Percentiles rank a stretch among this genome's conserved stretches.
These are phyloP conservation scores for Parmelia sp. DNA, from an alignment of 495 filamentous ascomycete species.

Conservation along the genomic window DNA sequence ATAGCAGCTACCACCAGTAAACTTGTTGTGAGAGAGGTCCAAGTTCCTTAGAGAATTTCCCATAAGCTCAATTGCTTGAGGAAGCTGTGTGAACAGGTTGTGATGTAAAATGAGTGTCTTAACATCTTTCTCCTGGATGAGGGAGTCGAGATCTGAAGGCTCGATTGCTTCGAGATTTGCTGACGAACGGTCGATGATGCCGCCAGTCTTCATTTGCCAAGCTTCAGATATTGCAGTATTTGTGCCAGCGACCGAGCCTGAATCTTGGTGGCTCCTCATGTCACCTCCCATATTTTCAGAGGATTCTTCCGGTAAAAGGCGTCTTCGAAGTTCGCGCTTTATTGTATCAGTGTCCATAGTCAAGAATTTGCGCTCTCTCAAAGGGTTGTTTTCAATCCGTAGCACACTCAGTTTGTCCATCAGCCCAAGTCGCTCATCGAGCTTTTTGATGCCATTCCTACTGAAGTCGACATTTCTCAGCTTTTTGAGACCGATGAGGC, in stretches of 20 bases:
- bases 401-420: slow-evolving; percentile 74
- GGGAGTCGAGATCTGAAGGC: slow-evolving; percentile 39
- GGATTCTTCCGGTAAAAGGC: slow-evolving; percentile 53
- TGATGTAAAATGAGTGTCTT: slow-evolving; percentile 62
- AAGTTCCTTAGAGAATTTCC: slow-evolving; percentile 62
- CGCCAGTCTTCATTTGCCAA: slow-evolving; percentile 64
- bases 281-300: slow-evolving; percentile 37
- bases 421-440: slow-evolving; percentile 70
- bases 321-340: slow-evolving; percentile 65
- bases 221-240: slow-evolving; percentile 10
- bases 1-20: slow-evolving; percentile 52
- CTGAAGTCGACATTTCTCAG: slow-evolving; percentile 74
- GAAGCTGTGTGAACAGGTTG: slow-evolving; percentile 66
- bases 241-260: slow-evolving; percentile 27
- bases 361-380: slow-evolving; percentile 78
- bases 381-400: slow-evolving; percentile 74
- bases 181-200: slow-evolving; percentile 66
- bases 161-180: slow-evolving; percentile 50
- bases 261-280: slow-evolving; percentile 30
- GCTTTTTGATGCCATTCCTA: slow-evolving; percentile 66
- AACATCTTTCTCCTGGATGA: slow-evolving; percentile 40
- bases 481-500: slow-evolving; percentile 58
- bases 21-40: slow-evolving; percentile 72
- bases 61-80: slow-evolving; percentile 60
- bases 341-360: slow-evolving; percentile 73